A percentile compares a stretch with the other conserved stretches of the same genome.
Conservation (phyloP, 495 filamentous ascomycete genomes). For the Usnea hakonensis region DNA sequence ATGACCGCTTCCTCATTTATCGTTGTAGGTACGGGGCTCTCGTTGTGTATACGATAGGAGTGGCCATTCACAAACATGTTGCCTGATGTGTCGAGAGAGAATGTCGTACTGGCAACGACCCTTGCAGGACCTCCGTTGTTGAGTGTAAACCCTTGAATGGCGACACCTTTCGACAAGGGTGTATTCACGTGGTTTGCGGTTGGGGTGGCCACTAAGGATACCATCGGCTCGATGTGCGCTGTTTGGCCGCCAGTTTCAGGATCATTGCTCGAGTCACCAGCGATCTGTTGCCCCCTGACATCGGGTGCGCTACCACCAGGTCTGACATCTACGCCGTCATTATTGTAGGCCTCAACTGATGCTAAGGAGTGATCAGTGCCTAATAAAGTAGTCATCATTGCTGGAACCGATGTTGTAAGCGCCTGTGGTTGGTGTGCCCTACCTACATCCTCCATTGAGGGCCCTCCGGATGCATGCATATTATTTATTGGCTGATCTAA, state of each 20-base stretch:
- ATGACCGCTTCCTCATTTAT: not conserved
- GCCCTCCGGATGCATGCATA: not conserved
- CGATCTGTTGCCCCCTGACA: not conserved
- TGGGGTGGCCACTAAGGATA: not conserved
- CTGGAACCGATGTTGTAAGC: not conserved
- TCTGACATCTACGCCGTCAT: not conserved
- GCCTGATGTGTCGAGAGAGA: not conserved
- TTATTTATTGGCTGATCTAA: not conserved
- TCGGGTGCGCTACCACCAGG: not conserved
- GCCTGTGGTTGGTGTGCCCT: not conserved
- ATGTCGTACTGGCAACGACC: not conserved
- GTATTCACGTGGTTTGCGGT: not conserved
- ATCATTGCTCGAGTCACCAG: not conserved
- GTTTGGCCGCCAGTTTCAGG: not conserved
- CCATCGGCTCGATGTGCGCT: not conserved
- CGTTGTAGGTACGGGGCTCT: not conserved
- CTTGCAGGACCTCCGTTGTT: not conserved
- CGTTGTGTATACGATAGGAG: not conserved
- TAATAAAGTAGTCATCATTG: not conserved
- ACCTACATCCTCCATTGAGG: not conserved
- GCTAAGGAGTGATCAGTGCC: not conserved
- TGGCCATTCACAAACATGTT: not conserved
- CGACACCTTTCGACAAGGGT: not conserved
- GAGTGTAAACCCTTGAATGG: not conserved
- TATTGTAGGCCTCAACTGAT: not conserved